Conservation (phyloP, 371 early-diverging fungal species). For the Umbelopsis sp. region DNA sequence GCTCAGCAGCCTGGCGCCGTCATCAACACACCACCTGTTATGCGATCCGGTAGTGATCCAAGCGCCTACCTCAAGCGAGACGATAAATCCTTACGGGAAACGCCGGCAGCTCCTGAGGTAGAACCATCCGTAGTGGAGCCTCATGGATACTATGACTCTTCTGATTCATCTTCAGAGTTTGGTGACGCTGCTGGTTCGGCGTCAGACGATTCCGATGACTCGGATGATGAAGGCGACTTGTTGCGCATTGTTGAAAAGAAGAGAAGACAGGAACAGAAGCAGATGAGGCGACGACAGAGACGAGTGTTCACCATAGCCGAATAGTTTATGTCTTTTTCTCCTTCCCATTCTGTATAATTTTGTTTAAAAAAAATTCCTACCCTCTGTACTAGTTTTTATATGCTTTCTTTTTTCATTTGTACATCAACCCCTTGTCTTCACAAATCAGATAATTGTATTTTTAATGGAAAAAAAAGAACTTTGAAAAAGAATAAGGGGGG, state of each 20-base stretch:
- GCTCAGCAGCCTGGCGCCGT: background rate
- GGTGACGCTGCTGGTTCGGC: slow-evolving; percentile 17
- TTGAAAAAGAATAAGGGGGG: background rate
- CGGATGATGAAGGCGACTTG: slow-evolving; percentile 29
- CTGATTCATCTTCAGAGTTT: slow-evolving; percentile 11
- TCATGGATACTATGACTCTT: slow-evolving; percentile 3
- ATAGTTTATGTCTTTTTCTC: slow-evolving; percentile 1
- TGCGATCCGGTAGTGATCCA: slow-evolving; percentile 5
- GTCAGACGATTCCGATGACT: slow-evolving; percentile 30
- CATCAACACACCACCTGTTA: background rate
- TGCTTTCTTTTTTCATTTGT: background rate
- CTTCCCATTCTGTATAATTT: background rate
- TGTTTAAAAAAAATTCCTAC: background rate
- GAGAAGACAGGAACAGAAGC: slow-evolving; percentile 26
- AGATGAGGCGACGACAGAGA: slow-evolving; percentile 23
- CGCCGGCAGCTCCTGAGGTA: background rate
- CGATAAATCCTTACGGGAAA: background rate
- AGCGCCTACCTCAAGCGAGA: background rate
- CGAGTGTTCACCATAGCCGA: slow-evolving; percentile 22
- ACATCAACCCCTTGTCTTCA: background rate
- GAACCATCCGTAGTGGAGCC: background rate
- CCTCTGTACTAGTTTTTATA: background rate
- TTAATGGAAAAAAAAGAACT: background rate
- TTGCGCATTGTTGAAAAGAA: slow-evolving; percentile 34
- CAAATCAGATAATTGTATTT: background rate